A percentile compares a stretch with the other conserved stretches of the same genome.
Conservation (phyloP, 352 stramenopile species). For the Phytophthora palmivora region DNA sequence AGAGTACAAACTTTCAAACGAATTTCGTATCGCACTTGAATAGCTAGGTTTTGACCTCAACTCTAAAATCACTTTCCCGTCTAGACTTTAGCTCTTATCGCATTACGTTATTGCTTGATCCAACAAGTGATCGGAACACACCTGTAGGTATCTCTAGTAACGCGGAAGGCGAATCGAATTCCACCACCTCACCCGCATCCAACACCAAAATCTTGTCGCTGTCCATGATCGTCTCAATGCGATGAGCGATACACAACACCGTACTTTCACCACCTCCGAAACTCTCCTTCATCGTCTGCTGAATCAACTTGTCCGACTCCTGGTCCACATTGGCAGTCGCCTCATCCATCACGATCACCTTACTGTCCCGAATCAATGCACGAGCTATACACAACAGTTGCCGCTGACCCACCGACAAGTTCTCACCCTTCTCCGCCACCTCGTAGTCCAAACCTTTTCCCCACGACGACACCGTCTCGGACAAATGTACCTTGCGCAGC, state of each 20-base stretch:
- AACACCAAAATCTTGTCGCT: constrained; percentile 92
- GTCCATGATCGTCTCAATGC: constrained; percentile 94
- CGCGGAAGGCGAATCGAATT: constrained; percentile 32
- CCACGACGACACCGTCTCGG: constrained; percentile 68
- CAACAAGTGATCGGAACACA: too few species aligned
- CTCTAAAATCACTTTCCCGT: too few species aligned
- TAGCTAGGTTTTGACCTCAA: too few species aligned
- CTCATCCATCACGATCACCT: constrained; percentile 95
- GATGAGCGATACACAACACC: constrained; percentile 94
- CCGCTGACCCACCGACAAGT: constrained; percentile 95
- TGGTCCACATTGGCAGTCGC: constrained; percentile 93
- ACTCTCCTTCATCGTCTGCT: constrained; percentile 88
- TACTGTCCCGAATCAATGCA: constrained; percentile 91
- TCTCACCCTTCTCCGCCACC: constrained; percentile 92
- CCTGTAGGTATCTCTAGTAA: constrained; percentile 84
- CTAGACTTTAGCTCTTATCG: too few species aligned
- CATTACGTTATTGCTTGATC: too few species aligned
- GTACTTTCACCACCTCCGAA: constrained; percentile 84
- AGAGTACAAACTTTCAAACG: too few species aligned
- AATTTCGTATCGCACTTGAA: too few species aligned
- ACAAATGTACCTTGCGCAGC: constrained; percentile 63
- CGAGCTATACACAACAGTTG: constrained; percentile 96
- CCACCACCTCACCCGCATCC: constrained; percentile 65
- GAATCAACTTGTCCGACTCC: constrained; percentile 67
- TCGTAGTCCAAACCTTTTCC: constrained; percentile 76